These are phyloP conservation scores for Clathrospora elynae DNA, from an alignment of 2,329 filamentous ascomycete genomes.

Conservation along the genomic window DNA sequence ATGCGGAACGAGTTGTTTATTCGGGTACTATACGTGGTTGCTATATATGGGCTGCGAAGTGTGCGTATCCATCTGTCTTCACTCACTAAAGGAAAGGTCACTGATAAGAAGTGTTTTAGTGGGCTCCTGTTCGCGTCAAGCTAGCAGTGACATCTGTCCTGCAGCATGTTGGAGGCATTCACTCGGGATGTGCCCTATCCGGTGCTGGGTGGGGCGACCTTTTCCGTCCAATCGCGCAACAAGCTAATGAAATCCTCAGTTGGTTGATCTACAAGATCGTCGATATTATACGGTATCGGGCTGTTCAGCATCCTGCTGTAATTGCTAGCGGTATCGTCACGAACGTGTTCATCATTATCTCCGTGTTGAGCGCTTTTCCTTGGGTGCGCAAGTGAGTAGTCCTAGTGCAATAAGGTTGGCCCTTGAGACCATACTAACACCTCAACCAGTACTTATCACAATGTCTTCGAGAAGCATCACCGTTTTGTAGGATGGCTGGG, in stretches of 20 bases:
- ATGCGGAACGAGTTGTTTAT: conserved; percentile 44
- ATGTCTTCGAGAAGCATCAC: conserved; percentile 45
- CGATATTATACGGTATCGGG: conserved; percentile 42
- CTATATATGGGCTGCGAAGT: conserved; percentile 39
- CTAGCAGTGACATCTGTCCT: conserved; percentile 39
- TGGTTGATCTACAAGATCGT: conserved; percentile 45
- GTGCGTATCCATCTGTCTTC: conserved; percentile 15
- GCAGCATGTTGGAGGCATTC: conserved; percentile 44
- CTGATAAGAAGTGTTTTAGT: conserved; percentile 25
- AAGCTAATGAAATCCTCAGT: conserved; percentile 23
- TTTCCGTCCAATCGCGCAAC: not conserved
- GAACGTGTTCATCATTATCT: conserved; percentile 45
- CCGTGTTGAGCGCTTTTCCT: conserved; percentile 43
- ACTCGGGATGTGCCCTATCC: conserved; percentile 45
- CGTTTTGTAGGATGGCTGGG: conserved; percentile 46
- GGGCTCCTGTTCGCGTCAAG: conserved; percentile 41
- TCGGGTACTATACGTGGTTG: conserved; percentile 40
- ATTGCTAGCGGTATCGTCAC: conserved; percentile 43
- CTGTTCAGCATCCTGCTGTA: conserved; percentile 39
- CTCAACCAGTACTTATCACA: conserved; percentile 39
- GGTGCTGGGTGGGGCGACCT: conserved; percentile 35
- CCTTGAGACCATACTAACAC: conserved; percentile 21
- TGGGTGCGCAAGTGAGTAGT: conserved; percentile 44
- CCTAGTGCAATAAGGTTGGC: not conserved
- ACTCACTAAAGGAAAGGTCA: not conserved